A percentile compares a stretch with the other conserved stretches of the same genome.
phyloP scores from a whole-genome alignment of 148 eudicot species.

The Rhododendron molle region DNA sequence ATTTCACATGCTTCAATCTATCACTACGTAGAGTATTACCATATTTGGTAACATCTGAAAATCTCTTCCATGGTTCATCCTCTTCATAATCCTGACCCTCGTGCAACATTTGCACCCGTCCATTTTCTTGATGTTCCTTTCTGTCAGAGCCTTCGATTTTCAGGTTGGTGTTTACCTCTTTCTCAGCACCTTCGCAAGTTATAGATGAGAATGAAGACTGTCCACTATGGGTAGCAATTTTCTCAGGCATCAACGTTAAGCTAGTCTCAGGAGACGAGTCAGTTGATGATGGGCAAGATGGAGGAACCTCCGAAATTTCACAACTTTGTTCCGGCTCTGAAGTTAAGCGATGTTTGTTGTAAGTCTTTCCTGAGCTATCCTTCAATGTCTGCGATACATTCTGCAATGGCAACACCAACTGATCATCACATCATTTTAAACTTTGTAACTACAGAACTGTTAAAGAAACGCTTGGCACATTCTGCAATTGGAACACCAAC shows the following conservation, averaged over 20 bases:
- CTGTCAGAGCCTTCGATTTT: background rate
- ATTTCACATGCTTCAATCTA: constrained; percentile 49
- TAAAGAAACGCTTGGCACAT: constrained; percentile 8
- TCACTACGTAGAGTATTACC: constrained; percentile 4
- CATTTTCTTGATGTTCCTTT: constrained; percentile 29
- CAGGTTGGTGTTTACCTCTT: background rate
- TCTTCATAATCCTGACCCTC: constrained; percentile 24
- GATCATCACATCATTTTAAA: constrained; percentile 6
- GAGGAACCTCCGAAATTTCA: constrained; percentile 19
- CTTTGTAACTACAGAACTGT: background rate
- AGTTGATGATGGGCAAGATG: constrained; percentile 31
- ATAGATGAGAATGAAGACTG: constrained; percentile 24
- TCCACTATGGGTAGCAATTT: constrained; percentile 17
- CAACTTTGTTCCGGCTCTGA: constrained; percentile 15
- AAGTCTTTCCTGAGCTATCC: constrained; percentile 16
- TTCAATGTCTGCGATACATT: constrained; percentile 21
- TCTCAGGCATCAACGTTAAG: constrained; percentile 25
- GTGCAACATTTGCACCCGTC: constrained; percentile 15
- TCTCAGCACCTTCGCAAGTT: constrained; percentile 15
- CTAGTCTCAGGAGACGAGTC: constrained; percentile 25
- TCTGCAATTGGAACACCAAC: constrained; percentile 20
- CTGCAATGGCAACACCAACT: constrained; percentile 18
- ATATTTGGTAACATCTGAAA: constrained; percentile 17
- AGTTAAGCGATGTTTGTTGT: constrained; percentile 13
- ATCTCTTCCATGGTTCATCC: constrained; percentile 21